phyloP scores from a whole-genome alignment of 2,329 filamentous ascomycete genomes.

The Dactylellina parvicollis region DNA sequence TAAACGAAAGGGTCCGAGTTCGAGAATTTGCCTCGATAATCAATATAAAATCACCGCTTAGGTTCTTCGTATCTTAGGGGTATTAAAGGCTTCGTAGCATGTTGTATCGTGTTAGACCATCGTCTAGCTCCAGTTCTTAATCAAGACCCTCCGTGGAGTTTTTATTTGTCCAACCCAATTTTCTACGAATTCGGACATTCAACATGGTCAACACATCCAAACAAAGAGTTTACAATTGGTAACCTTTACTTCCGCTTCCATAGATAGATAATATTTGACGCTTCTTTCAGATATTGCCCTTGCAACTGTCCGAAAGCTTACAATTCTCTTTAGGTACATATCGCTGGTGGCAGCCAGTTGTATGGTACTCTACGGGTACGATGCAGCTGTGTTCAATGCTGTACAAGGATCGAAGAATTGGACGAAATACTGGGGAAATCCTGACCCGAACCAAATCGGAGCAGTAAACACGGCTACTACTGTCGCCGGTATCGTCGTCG shows the following conservation, averaged over 20 bases:
- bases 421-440: conserved; percentile 64
- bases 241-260: conserved; percentile 28
- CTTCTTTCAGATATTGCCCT: conserved; percentile 6
- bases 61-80: too few species aligned
- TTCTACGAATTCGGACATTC: conserved; percentile 13
- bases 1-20: too few species aligned
- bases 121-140: too few species aligned
- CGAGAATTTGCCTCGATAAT: too few species aligned
- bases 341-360: conserved; percentile 76
- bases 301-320: conserved; percentile 22
- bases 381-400: conserved; percentile 78
- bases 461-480: conserved; percentile 75
- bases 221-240: conserved; percentile 65
- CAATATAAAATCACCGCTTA: too few species aligned
- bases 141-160: not conserved
- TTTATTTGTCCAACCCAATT: not conserved
- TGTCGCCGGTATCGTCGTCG: conserved; percentile 75
- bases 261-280: not conserved
- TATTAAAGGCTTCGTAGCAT: too few species aligned
- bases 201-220: conserved; percentile 61
- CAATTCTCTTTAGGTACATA: conserved; percentile 67
- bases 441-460: conserved; percentile 64
- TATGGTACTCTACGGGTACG: conserved; percentile 80
- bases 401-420: conserved; percentile 75
- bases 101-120: too few species aligned